Evolutionary conservation across 148 eudicot species (phyloP).

Genomic region (Vaccinium corymbosum): DNA sequence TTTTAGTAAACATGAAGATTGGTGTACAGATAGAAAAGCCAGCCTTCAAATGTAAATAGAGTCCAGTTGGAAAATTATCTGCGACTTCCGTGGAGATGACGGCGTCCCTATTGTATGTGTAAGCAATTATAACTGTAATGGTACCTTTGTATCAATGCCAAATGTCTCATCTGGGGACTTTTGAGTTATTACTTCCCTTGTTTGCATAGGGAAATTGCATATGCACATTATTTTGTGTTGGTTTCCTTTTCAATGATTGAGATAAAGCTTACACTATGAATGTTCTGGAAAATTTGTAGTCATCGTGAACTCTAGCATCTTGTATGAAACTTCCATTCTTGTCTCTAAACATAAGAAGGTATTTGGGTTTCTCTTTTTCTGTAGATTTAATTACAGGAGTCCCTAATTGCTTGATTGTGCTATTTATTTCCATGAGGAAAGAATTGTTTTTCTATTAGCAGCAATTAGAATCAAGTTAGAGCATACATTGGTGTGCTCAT

Average conservation of each 20-base stretch:
- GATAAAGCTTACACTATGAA: neutral
- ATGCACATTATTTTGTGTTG: neutral
- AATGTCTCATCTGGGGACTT: constrained; percentile 4
- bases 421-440: neutral
- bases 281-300: neutral
- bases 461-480: neutral
- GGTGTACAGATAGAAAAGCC: constrained; percentile 32
- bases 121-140: constrained; percentile 1
- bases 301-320: neutral
- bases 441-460: neutral
- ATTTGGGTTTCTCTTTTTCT: neutral
- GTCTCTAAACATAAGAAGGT: neutral
- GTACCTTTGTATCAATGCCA: neutral
- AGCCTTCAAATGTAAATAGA: constrained; percentile 43
- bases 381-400: neutral
- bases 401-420: neutral
- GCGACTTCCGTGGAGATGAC: neutral
- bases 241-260: neutral
- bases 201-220: constrained; percentile 2
- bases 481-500: neutral
- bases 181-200: neutral
- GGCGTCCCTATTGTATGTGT: neutral
- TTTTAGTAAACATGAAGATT: constrained; percentile 1
- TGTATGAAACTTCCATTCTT: neutral
- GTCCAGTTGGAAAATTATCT: constrained; percentile 23